A percentile compares a stretch with the other conserved stretches of the same genome.
Evolutionary conservation across 2,329 filamentous ascomycete species (phyloP).

Genomic region (Venturia nashicola): DNA sequence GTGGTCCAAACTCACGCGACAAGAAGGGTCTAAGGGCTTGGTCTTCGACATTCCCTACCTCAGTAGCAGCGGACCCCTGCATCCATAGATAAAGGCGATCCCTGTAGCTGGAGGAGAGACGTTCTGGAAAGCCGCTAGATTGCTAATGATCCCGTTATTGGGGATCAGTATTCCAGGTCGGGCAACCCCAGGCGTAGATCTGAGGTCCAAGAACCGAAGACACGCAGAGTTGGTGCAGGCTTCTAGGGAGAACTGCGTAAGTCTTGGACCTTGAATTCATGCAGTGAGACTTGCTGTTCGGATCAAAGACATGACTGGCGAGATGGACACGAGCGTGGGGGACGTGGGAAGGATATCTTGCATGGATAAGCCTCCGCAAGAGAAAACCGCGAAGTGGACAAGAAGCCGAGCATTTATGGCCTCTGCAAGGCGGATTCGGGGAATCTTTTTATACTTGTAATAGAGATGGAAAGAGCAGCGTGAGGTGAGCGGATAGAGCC

Average conservation of each 20-base stretch:
- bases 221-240: not conserved
- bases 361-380: not conserved
- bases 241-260: not conserved
- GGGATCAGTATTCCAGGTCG: not conserved
- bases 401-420: not conserved
- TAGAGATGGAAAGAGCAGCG: not conserved
- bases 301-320: not conserved
- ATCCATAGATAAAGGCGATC: slow-evolving; percentile 1
- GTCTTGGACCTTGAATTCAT: not conserved
- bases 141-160: not conserved
- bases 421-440: not conserved
- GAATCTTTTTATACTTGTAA: no score
- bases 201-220: not conserved
- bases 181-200: not conserved
- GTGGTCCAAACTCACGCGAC: not conserved
- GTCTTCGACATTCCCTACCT: not conserved
- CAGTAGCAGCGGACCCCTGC: not conserved
- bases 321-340: not conserved
- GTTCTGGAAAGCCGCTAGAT: not conserved
- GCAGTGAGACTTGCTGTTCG: not conserved
- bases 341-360: not conserved
- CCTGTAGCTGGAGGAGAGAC: slow-evolving; percentile 1
- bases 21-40: not conserved
- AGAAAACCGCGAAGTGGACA: not conserved
- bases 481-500: not conserved